A percentile compares a stretch with the other conserved stretches of the same genome.
Evolutionary conservation across 2,329 filamentous ascomycete species (phyloP).

Genomic region (Metarhizium brunneum): DNA sequence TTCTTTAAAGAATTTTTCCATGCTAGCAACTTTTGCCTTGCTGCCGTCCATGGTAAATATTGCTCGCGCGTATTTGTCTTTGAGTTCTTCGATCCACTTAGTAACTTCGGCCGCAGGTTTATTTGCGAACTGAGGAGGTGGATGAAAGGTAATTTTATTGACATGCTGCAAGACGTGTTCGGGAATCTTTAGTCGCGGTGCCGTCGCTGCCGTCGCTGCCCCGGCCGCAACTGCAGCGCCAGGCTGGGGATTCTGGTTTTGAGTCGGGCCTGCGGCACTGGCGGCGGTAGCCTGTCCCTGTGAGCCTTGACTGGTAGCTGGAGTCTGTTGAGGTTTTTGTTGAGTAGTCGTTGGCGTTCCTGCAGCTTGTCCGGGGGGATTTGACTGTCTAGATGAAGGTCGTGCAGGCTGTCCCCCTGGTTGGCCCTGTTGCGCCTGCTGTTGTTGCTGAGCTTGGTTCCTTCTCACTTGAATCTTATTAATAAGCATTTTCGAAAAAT

Average conservation of each 20-base stretch:
- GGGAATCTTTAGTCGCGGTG: constrained; percentile 25
- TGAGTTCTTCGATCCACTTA: constrained; percentile 40
- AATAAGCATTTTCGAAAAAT: constrained; percentile 50
- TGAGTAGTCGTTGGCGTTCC: constrained; percentile 11
- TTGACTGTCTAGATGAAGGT: constrained; percentile 11
- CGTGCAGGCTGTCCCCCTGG: constrained; percentile 13
- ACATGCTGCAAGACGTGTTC: constrained; percentile 38
- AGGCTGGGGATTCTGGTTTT: constrained; percentile 13
- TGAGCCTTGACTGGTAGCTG: constrained; percentile 1
- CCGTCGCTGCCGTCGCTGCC: constrained; percentile 10
- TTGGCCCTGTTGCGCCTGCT: constrained; percentile 13
- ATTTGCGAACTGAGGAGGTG: constrained; percentile 31
- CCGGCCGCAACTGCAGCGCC: neutral
- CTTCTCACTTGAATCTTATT: constrained; percentile 38
- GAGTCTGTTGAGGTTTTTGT: constrained; percentile 3
- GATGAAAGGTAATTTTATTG: constrained; percentile 36
- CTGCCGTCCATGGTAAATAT: constrained; percentile 40
- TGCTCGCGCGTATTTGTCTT: constrained; percentile 36
- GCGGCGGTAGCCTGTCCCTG: constrained; percentile 3
- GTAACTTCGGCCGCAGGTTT: constrained; percentile 32
- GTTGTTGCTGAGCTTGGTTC: constrained; percentile 24
- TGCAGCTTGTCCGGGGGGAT: constrained; percentile 9
- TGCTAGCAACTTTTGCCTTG: constrained; percentile 27
- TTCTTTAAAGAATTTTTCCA: constrained; percentile 34
- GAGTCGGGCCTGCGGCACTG: constrained; percentile 7